Base-by-base conservation (phyloP, 257 asterid species). In the Coffea eugenioides region DNA sequence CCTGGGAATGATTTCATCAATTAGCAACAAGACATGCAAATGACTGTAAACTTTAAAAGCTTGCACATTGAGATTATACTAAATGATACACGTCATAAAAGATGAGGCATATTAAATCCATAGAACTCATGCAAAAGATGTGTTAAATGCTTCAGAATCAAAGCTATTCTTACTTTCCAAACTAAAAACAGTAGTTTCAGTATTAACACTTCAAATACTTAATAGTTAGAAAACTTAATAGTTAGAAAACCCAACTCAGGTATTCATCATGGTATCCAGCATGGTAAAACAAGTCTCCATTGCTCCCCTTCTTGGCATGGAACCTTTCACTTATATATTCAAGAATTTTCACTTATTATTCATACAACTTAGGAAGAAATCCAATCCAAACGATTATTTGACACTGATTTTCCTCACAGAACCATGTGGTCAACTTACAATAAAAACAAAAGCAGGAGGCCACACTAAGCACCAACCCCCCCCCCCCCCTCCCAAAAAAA, bases 1-100 rank as follows among this genome's bases (percentile, higher is more conserved):
- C 98, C 99, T 95, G 83, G 77, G 66, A 73, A 82, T 73, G 85
- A 59, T 20, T 65, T 75, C 59, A 75, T 23, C 56, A 77, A 72
- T 52, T 52, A 81, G 77, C 71, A 25, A 51, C 73, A 56, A 59
- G 56, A 72, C 74, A 71, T 15, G 13, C 45, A 16, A 66, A 23
- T 67, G 36, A 45, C 52, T 73, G n/a, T 49, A n/a, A 54, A 54
- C 13, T 56, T 20, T 18, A 79, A 2, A 3, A 21, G 36, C 21
- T n/a, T n/a, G 52, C 39, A 31, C 20, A 59, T 46, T 49, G 49
- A 6, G 69, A 56, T 8, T 31, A 64, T n/a, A 64, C 69, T 64
- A 59, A 21, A 59, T 59, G 31, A 18, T 18, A 4, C 64, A 57
- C 8, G 9, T 59, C 31, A 59, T 59, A 59, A 21, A 59, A 8